A percentile compares a stretch with the other conserved stretches of the same genome.
phyloP scores from a whole-genome alignment of 306 rosid genomes.

The Dryas octopetala region DNA sequence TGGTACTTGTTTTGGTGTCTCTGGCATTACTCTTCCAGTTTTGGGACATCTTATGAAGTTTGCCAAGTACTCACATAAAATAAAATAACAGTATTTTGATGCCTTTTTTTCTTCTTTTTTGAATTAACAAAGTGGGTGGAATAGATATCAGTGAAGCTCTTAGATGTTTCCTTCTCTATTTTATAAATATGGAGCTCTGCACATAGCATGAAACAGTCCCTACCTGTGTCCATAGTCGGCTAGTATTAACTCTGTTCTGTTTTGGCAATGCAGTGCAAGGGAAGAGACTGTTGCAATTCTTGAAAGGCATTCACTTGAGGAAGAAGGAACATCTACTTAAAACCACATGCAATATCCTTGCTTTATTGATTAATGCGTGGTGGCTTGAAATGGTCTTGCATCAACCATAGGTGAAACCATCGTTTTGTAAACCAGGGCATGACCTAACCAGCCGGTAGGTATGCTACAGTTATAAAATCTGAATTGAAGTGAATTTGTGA shows the following conservation, averaged over 20 bases:
- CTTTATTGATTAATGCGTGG: not conserved
- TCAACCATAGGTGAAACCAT: not conserved
- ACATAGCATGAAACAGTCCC: not conserved
- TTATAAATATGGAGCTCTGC: not conserved
- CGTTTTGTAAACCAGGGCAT: not conserved
- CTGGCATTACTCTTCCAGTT: too few relatives aligned
- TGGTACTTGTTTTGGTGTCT: too few relatives aligned
- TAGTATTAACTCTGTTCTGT: conserved; percentile 15
- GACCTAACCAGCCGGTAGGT: not conserved
- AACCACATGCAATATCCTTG: not conserved
- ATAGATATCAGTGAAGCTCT: not conserved
- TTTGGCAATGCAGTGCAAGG: conserved; percentile 53
- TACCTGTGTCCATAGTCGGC: not conserved
- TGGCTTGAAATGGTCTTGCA: not conserved
- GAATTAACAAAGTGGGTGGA: not conserved
- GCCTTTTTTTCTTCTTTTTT: too few relatives aligned
- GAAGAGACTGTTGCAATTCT: conserved; percentile 66
- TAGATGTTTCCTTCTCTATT: not conserved
- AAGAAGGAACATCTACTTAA: conserved; percentile 43
- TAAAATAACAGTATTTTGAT: not conserved
- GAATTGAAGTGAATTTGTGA: not conserved
- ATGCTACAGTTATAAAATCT: not conserved
- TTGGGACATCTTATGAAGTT: not conserved
- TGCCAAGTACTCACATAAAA: not conserved
- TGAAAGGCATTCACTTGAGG: conserved; percentile 49